Evolutionary conservation across 2,329 filamentous ascomycete genomes (phyloP).

Genomic region (Colletotrichum australisinense): DNA sequence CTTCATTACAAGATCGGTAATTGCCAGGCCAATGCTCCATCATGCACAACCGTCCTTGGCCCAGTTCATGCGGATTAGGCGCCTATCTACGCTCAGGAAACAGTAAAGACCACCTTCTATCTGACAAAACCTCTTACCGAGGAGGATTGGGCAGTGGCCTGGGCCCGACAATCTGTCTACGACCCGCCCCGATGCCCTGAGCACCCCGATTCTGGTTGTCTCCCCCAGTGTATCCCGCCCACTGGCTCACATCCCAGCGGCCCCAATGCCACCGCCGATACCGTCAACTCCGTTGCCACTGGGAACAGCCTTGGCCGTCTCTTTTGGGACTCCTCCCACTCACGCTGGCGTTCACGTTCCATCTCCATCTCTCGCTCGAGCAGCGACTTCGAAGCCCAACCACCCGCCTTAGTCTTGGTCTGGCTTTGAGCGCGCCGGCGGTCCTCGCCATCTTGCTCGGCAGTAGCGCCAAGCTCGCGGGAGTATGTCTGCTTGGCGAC

Average conservation of each 20-base stretch:
- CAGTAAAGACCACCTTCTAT: neutral
- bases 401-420: conserved; percentile 69
- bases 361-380: conserved; percentile 85
- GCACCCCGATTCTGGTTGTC: conserved; percentile 77
- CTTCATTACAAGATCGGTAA: neutral
- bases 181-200: conserved; percentile 75
- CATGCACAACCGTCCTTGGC: neutral
- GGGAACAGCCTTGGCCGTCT: conserved; percentile 66
- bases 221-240: conserved; percentile 79
- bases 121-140: conserved; percentile 2
- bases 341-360: conserved; percentile 79
- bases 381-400: conserved; percentile 75
- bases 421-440: conserved; percentile 69
- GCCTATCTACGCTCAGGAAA: neutral
- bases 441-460: conserved; percentile 73
- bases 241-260: conserved; percentile 82
- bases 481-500: conserved; percentile 62
- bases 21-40: neutral
- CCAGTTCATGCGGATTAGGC: neutral
- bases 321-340: conserved; percentile 84
- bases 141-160: conserved; percentile 66
- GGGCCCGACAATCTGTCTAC: conserved; percentile 84
- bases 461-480: conserved; percentile 65
- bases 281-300: conserved; percentile 68
- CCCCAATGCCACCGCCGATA: conserved; percentile 75